These are phyloP conservation scores for Anisodus acutangulus DNA, from an alignment of 257 asterid genomes.

Conservation along the genomic window DNA sequence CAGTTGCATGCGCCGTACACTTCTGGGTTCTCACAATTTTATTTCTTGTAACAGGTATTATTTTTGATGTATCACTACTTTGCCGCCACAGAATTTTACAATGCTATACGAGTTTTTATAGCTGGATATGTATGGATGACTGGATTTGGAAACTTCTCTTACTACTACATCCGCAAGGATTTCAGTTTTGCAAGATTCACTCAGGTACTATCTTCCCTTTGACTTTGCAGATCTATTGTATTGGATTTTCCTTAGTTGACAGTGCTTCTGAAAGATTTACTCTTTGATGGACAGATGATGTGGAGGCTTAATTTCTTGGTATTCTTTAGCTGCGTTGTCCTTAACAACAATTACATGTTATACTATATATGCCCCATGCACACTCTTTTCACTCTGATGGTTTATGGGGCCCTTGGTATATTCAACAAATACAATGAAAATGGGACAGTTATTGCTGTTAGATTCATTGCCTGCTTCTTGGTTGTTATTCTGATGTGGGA, in stretches of 20 bases:
- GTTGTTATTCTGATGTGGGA: slow-evolving; percentile 84
- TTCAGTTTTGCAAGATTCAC: slow-evolving; percentile 80
- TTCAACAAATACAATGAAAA: slow-evolving; percentile 74
- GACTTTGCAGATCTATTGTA: slow-evolving; percentile 6
- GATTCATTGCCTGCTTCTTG: slow-evolving; percentile 72
- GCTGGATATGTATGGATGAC: slow-evolving; percentile 97
- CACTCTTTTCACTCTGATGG: slow-evolving; percentile 91
- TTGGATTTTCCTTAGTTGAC: slow-evolving; percentile 22
- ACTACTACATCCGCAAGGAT: slow-evolving; percentile 85
- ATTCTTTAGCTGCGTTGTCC: slow-evolving; percentile 79
- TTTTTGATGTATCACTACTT: slow-evolving; percentile 95
- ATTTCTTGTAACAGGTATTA: slow-evolving; percentile 59
- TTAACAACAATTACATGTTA: slow-evolving; percentile 64
- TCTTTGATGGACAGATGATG: slow-evolving; percentile 70
- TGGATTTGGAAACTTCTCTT: slow-evolving; percentile 93
- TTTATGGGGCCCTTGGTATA: slow-evolving; percentile 84
- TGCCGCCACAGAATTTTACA: slow-evolving; percentile 79
- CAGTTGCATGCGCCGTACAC: neutral
- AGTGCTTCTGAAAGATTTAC: slow-evolving; percentile 36
- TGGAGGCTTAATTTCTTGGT: slow-evolving; percentile 94
- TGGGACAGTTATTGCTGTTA: slow-evolving; percentile 71
- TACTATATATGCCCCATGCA: slow-evolving; percentile 96
- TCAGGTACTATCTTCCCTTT: slow-evolving; percentile 52
- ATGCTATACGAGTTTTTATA: slow-evolving; percentile 79
- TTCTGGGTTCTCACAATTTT: slow-evolving; percentile 36